Conservation (phyloP, 176 grass and related monocot genomes). For the Guadua angustifolia region DNA sequence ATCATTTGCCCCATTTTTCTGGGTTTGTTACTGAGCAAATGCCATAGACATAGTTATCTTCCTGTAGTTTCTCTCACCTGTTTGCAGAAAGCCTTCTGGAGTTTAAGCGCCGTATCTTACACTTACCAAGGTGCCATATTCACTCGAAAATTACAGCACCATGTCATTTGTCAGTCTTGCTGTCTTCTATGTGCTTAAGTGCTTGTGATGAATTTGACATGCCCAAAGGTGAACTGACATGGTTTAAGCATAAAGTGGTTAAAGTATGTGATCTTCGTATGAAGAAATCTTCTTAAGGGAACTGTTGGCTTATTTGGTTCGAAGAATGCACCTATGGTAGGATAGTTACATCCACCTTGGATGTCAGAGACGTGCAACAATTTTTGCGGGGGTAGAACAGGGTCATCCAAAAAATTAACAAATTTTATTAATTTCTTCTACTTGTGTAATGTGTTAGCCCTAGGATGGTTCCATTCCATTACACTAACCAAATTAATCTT, state of each 20-base stretch:
- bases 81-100: background rate
- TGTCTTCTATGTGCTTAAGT: background rate
- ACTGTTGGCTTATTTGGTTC: background rate
- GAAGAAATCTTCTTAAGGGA: background rate
- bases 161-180: background rate
- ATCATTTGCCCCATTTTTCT: too few relatives aligned
- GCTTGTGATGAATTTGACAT: background rate
- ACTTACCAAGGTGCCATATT: background rate
- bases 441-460: background rate
- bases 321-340: background rate
- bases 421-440: background rate
- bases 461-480: background rate
- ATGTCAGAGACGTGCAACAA: background rate
- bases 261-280: background rate
- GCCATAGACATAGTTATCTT: background rate
- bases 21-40: background rate
- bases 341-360: background rate
- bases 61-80: background rate
- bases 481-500: constrained; percentile 3
- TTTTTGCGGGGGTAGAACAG: background rate
- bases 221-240: constrained; percentile 5
- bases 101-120: background rate
- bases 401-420: background rate
- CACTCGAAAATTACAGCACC: background rate
- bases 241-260: constrained; percentile 19